Percentiles rank a stretch among this genome's conserved stretches.
Conservation (phyloP, 169 alveolate species). For the Plasmodium yoelii region DNA sequence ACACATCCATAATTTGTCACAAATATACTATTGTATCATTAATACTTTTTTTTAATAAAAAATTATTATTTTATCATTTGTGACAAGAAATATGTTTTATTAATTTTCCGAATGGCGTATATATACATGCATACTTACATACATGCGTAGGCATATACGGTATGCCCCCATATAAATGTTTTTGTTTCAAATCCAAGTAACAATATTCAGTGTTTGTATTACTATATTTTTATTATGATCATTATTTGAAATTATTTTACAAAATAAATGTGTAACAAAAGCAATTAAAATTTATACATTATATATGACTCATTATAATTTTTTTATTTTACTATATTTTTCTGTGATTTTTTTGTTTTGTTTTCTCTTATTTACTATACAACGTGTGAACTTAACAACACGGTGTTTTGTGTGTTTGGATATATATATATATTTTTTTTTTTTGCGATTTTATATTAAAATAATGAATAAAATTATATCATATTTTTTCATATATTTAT, state of each 20-base stretch:
- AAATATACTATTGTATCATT: no score
- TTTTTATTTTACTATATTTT: no score
- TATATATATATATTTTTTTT: no score
- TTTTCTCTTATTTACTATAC: no score
- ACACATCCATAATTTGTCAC: no score
- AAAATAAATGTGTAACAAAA: conserved; percentile 16
- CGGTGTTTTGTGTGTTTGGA: no score
- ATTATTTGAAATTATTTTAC: conserved; percentile 17
- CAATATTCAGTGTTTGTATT: conserved; percentile 22
- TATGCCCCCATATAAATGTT: background rate
- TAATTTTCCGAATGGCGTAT: background rate
- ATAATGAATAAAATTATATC: background rate
- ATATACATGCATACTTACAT: background rate
- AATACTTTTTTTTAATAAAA: background rate
- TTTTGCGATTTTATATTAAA: no score
- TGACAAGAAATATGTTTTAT: background rate
- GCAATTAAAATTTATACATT: no score
- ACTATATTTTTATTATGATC: background rate
- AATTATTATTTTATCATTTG: background rate
- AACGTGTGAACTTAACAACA: no score
- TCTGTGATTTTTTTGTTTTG: no score
- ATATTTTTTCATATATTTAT: background rate
- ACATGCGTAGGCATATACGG: background rate
- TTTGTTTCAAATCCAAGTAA: background rate
- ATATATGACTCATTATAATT: no score